Evolutionary conservation across 192 early-diverging fungal genomes (phyloP), one percentile per base, ranked within the genome.

Genomic region (Mortierella alpina): DNA sequence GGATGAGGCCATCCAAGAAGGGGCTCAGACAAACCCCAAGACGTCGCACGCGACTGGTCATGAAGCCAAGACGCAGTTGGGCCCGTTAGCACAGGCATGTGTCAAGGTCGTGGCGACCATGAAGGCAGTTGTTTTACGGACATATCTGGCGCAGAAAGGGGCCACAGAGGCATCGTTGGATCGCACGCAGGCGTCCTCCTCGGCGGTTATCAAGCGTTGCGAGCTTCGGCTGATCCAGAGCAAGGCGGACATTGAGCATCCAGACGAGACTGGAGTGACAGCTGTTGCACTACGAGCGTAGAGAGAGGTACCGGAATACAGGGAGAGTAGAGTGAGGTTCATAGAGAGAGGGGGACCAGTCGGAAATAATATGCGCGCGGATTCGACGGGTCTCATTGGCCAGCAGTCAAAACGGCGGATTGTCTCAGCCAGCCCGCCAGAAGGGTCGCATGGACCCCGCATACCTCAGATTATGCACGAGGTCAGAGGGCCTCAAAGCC

Each of bases 191-290:
- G 59, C 73, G 59, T 70, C 82, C 23, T 22, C 83, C 56, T 44
- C 86, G 62, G 56, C 62, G 15, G 59, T 88, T 70, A 86, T 92
- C 54, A 86, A 83, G 31, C 84, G 72, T 13, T 89, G 91, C 55
- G 95, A 97, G 77, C 85, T 97, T 55, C 82, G 80, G 22, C 72
- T 97, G 54, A 89, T 97, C 55, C 87, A 93, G 59, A 86, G 92
- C 53, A 88, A 84, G 68, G 66, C 78, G 9, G 88, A 87, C 17
- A 91, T 93, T 63, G 90, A 89, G 61, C 44, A 83, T 5, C 90
- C 92, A 15, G 66, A 70, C 10, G 62, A 79, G 50, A 41, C 50
- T 17, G 84, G 65, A 12, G 73, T 82, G 10, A 68, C 82, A 18
- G 85, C 63, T 3, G 40, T 68, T 9, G 77, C 72, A 54, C 55